These are phyloP conservation scores for Globisporangium takayamanum DNA, from an alignment of 352 stramenopile species.

Conservation along the genomic window DNA sequence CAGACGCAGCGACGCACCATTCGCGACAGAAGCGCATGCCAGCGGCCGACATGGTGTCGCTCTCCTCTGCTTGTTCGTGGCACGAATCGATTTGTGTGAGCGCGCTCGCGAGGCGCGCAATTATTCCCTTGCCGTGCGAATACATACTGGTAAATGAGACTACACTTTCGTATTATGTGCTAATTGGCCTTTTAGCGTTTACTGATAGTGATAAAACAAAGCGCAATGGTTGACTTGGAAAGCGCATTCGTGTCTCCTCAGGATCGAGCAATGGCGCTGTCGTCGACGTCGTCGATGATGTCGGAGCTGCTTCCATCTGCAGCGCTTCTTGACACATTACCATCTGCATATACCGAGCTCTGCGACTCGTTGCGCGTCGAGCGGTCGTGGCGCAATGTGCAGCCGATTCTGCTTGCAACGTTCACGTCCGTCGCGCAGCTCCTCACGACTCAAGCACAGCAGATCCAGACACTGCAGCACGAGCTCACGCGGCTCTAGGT, in stretches of 20 bases:
- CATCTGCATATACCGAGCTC: conserved; percentile 7
- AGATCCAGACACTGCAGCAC: conserved; percentile 15
- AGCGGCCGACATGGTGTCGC: conserved; percentile 50
- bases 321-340: background rate
- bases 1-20: conserved; percentile 48
- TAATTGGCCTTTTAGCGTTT: no score
- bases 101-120: background rate
- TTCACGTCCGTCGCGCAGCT: conserved; percentile 34
- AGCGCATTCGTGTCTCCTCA: background rate
- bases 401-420: conserved; percentile 34
- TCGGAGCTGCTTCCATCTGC: background rate
- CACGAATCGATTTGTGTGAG: background rate
- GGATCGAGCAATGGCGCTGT: background rate
- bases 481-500: conserved; percentile 5
- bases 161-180: no score
- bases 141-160: no score
- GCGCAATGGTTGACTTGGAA: no score
- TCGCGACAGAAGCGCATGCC: conserved; percentile 87
- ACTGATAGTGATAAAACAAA: no score
- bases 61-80: background rate
- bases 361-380: conserved; percentile 27
- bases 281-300: background rate
- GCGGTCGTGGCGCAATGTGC: conserved; percentile 61
- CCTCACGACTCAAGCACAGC: conserved; percentile 27
- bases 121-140: no score